Evolutionary conservation across 75 land plant genomes (phyloP).

Genomic region (Isoetes taiwanensis): DNA sequence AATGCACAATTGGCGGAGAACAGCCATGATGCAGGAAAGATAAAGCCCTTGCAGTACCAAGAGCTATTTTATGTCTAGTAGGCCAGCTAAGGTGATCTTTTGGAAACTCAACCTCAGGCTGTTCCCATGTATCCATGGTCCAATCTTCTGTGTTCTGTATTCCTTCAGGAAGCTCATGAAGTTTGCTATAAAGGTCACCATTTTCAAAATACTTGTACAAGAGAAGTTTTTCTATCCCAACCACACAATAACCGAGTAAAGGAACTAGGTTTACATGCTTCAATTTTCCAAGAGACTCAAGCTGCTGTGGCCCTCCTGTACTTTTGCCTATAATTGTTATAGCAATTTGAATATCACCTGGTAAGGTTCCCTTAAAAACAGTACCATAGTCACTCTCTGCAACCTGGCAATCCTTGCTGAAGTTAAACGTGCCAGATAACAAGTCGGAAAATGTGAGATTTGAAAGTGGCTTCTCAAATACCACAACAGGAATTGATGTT

Average conservation of each 20-base stretch:
- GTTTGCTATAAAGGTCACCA: conserved; percentile 57
- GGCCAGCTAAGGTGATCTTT: too few species aligned
- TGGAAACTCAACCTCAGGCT: too few species aligned
- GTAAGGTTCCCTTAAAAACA: neutral
- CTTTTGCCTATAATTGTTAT: too few species aligned
- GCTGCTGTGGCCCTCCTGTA: too few species aligned
- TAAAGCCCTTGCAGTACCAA: conserved; percentile 49
- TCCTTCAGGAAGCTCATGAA: conserved; percentile 55
- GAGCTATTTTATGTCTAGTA: conserved; percentile 40
- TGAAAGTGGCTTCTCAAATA: conserved; percentile 67
- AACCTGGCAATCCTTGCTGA: conserved; percentile 49
- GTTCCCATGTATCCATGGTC: too few species aligned
- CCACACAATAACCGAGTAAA: conserved; percentile 56
- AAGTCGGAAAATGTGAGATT: conserved; percentile 60
- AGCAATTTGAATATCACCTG: too few species aligned
- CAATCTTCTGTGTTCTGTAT: too few species aligned
- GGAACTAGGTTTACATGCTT: conserved; percentile 53
- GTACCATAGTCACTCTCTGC: conserved; percentile 14
- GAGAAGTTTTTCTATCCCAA: conserved; percentile 45
- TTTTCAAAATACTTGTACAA: conserved; percentile 51
- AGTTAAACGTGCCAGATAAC: conserved; percentile 43
- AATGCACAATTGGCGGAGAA: conserved; percentile 49
- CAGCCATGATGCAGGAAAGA: conserved; percentile 65
- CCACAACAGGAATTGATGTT: conserved; percentile 39
- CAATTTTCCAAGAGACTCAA: conserved; percentile 32